Conservation (phyloP, 2,329 filamentous ascomycete species). For the Aspergillus ustus region DNA sequence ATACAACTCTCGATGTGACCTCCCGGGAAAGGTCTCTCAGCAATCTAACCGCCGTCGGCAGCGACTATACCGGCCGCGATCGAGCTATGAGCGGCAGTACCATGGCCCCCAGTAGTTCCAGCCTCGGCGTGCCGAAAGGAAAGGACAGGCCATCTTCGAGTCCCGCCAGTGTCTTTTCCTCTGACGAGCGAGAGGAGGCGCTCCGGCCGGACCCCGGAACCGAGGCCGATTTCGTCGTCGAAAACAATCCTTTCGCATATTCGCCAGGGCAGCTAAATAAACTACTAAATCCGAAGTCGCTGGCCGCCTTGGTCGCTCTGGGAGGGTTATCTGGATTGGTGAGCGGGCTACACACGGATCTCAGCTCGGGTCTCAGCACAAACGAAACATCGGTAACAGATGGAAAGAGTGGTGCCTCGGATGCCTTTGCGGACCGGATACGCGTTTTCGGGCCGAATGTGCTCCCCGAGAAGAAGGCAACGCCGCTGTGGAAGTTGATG, state of each 20-base stretch:
- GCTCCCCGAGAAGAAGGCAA: constrained; percentile 68
- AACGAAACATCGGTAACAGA: constrained; percentile 59
- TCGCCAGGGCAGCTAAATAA: constrained; percentile 73
- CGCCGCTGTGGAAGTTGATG: constrained; percentile 67
- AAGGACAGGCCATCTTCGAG: constrained; percentile 10
- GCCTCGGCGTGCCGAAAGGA: constrained; percentile 7
- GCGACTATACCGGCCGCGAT: constrained; percentile 15
- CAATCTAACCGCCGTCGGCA: constrained; percentile 18
- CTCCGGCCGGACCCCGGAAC: constrained; percentile 74
- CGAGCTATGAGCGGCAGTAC: constrained; percentile 25
- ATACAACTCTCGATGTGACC: neutral
- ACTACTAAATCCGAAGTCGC: constrained; percentile 75
- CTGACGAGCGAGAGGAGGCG: constrained; percentile 52
- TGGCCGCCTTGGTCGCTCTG: constrained; percentile 72
- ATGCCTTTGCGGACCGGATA: constrained; percentile 11
- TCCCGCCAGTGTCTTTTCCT: constrained; percentile 14
- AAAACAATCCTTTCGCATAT: constrained; percentile 72
- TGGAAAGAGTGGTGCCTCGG: neutral
- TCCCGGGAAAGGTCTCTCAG: constrained; percentile 12
- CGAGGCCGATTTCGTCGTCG: constrained; percentile 74
- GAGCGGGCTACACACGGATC: constrained; percentile 69
- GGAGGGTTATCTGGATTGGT: constrained; percentile 73
- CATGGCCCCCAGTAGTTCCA: constrained; percentile 17
- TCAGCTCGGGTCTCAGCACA: constrained; percentile 65
- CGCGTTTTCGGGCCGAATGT: constrained; percentile 62